These are phyloP conservation scores for Withania somnifera DNA, from an alignment of 305 asterid species.

Conservation along the genomic window DNA sequence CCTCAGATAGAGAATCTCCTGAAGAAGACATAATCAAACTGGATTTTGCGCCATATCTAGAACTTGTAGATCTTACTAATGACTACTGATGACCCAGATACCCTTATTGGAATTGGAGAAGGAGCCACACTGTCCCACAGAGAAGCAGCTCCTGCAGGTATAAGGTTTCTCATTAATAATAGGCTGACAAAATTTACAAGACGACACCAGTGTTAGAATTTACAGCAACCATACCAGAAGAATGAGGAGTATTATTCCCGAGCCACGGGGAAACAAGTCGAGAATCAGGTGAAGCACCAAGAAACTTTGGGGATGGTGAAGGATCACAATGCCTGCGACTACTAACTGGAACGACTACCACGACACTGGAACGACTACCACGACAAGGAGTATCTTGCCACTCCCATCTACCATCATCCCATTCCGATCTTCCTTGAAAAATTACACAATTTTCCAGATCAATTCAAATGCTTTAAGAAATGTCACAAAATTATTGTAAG, in stretches of 20 bases:
- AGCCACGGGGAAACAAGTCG: conserved; percentile 92
- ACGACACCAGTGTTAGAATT: background rate
- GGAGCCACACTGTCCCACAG: conserved; percentile 94
- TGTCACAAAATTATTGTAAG: background rate
- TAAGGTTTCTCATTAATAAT: conserved; percentile 15
- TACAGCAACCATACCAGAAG: conserved; percentile 32
- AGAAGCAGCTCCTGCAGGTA: conserved; percentile 41
- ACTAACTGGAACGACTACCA: conserved; percentile 39
- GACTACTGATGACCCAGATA: conserved; percentile 66
- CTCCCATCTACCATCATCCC: conserved; percentile 98
- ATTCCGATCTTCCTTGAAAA: conserved; percentile 70
- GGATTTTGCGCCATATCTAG: conserved; percentile 54
- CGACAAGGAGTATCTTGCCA: conserved; percentile 87
- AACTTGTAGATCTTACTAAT: conserved; percentile 53
- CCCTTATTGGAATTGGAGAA: conserved; percentile 88
- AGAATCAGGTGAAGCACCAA: conserved; percentile 91
- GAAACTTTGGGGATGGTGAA: conserved; percentile 72
- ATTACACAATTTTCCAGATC: background rate
- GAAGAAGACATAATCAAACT: conserved; percentile 24
- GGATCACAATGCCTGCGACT: conserved; percentile 51
- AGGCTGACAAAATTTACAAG: conserved; percentile 1
- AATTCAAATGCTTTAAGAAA: background rate
- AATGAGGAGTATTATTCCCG: conserved; percentile 73
- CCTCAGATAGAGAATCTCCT: conserved; percentile 40
- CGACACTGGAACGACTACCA: conserved; percentile 42